Base-by-base conservation (phyloP, 2,329 filamentous ascomycete species). In the Periconia sp. region DNA sequence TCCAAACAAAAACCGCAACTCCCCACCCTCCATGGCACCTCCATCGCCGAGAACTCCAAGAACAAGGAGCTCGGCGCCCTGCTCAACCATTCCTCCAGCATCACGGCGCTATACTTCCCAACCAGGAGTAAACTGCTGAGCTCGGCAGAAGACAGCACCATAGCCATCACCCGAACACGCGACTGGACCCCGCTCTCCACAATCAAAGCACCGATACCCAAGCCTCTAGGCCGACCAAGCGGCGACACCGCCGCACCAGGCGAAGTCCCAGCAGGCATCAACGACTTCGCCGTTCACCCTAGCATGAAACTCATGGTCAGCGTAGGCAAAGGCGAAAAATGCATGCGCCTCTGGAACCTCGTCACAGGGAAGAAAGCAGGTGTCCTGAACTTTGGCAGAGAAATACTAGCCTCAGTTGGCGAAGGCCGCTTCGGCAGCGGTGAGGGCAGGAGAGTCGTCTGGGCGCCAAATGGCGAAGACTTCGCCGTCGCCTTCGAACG, bases 251-350 rank as follows among this genome's bases (percentile, higher is more conserved):
- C 91, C 6, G 85, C 87, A 2, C 81, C 86, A 9, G 91, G 90
- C 13, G 88, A 85, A 34, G 83, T 87, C 18, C 92, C 92, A 0
- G 83, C 86, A n/a, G 94, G 94, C 13, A 84, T 97, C 56, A 97
- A 96, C 68, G 89, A 92, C 68, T 95, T 99, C 68, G 90, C 92
- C 2, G 87, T 99, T 18, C 94, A 99, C 68, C 92, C 94, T 0
- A 95, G 89, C 68, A 89, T 95, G 81, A 97, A 96, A 74, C 77
- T 99, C 36, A 96, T 97, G 89, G 84, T 99, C 47, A 95, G 84
- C 57, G 91, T 97, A 7, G 87, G 89, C 56, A 89, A 87, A 60
- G 91, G 91, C 53, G 94, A 99, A 74, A 85, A 84, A 53, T 90
- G 86, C 63, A 95, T 99, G 88, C 79, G 94, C 52, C 71, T 97